Percentiles rank a stretch among this genome's conserved stretches.
Conservation (phyloP, 345 rosid species). For the Populus simonii region DNA sequence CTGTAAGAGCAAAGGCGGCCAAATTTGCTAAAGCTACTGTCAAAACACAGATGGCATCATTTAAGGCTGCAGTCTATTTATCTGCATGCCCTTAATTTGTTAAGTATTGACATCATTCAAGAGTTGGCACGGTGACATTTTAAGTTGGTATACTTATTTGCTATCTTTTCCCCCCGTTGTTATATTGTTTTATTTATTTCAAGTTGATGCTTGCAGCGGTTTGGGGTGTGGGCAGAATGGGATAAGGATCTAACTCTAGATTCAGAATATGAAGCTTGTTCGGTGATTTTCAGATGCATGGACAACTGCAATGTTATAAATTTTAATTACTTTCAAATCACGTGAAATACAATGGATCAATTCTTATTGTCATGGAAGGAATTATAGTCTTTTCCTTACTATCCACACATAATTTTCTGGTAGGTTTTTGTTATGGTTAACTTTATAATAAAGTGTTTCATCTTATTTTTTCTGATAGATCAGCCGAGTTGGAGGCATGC, state of each 20-base stretch:
- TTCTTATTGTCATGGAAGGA: neutral
- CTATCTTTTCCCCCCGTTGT: neutral
- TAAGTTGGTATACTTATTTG: constrained; percentile 1
- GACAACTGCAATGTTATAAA: neutral
- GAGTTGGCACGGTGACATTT: neutral
- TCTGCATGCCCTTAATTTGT: neutral
- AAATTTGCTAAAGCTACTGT: constrained; percentile 92
- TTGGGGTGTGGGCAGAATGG: constrained; percentile 99
- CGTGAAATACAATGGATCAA: neutral
- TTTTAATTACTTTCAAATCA: neutral
- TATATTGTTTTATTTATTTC: neutral
- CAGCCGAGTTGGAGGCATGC: no score
- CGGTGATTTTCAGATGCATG: neutral
- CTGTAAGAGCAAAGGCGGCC: constrained; percentile 90
- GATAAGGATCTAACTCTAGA: constrained; percentile 76
- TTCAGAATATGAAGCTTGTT: constrained; percentile 97
- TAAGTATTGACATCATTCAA: neutral
- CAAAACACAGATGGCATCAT: constrained; percentile 88
- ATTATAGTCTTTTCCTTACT: neutral
- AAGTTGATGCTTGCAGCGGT: constrained; percentile 58
- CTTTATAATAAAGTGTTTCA: constrained; percentile 12
- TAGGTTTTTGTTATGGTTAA: constrained; percentile 3
- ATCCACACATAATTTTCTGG: neutral
- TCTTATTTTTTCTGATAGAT: constrained; percentile 49
- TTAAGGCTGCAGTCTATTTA: constrained; percentile 54